Evolutionary conservation across 75 land plant genomes (phyloP).

Genomic region (Pinus albicaulis): DNA sequence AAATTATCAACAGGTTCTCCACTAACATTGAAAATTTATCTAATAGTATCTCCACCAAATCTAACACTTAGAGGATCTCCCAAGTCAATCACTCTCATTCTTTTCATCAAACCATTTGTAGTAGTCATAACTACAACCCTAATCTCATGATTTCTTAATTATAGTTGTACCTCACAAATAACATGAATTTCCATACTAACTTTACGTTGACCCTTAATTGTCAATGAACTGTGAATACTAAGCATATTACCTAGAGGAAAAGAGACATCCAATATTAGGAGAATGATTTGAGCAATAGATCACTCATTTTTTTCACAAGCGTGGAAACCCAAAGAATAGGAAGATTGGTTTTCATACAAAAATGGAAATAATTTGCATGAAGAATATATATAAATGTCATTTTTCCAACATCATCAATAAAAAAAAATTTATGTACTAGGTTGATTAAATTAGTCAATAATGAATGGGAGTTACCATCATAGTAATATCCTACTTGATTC

Average conservation of each 20-base stretch:
- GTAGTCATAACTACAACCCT: slow-evolving; percentile 16
- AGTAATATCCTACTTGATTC: too few species aligned
- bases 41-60: slow-evolving; percentile 9
- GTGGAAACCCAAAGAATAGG: background rate
- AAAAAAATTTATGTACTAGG: background rate
- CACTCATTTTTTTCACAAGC: background rate
- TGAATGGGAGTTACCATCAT: background rate
- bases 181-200: background rate
- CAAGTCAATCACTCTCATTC: slow-evolving; percentile 23
- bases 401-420: background rate
- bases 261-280: background rate
- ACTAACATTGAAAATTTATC: slow-evolving; percentile 21
- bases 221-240: slow-evolving; percentile 6
- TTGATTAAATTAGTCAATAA: background rate
- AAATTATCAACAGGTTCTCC: slow-evolving; percentile 20
- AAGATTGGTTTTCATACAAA: background rate
- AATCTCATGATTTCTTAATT: slow-evolving; percentile 18
- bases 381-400: background rate
- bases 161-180: slow-evolving; percentile 17
- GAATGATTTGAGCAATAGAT: slow-evolving; percentile 5
- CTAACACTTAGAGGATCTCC: slow-evolving; percentile 16
- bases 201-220: background rate
- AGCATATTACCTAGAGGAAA: slow-evolving; percentile 12
- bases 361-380: background rate
- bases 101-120: slow-evolving; percentile 20